Percentiles rank a stretch among this genome's conserved stretches.
Evolutionary conservation across 164 flowering plant genomes (phyloP).

Genomic region (Annona squamosa): DNA sequence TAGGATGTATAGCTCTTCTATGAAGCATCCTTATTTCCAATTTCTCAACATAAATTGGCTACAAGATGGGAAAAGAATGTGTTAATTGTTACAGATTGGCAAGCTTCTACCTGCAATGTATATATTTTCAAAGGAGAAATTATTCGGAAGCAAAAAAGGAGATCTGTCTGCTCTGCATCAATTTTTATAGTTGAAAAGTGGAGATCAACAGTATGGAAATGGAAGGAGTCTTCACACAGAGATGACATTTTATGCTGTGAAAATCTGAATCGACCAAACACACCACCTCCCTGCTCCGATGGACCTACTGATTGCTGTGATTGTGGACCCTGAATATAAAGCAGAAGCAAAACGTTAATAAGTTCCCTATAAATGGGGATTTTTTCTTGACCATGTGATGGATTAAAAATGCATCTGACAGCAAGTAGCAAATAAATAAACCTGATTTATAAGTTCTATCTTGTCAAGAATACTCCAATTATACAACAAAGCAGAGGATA

Average conservation of each 20-base stretch:
- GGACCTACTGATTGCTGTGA: slow-evolving; percentile 37
- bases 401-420: no score
- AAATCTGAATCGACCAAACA: slow-evolving; percentile 79
- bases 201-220: slow-evolving; percentile 65
- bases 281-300: slow-evolving; percentile 47
- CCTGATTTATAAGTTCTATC: no score
- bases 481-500: no score
- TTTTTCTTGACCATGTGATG: neutral
- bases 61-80: neutral
- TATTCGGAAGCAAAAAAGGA: slow-evolving; percentile 84
- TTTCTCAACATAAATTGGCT: neutral
- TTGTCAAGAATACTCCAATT: no score
- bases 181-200: slow-evolving; percentile 71
- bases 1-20: neutral
- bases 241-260: slow-evolving; percentile 51
- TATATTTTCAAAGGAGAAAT: slow-evolving; percentile 75
- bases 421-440: no score
- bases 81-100: neutral
- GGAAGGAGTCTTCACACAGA: slow-evolving; percentile 40
- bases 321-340: slow-evolving; percentile 41
- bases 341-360: neutral
- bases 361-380: neutral
- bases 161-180: slow-evolving; percentile 84
- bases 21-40: neutral
- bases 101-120: slow-evolving; percentile 62